Percentiles rank a stretch among this genome's conserved stretches.
Conservation (phyloP, 768 basidiomycete genomes). For the Mycena belliarum region DNA sequence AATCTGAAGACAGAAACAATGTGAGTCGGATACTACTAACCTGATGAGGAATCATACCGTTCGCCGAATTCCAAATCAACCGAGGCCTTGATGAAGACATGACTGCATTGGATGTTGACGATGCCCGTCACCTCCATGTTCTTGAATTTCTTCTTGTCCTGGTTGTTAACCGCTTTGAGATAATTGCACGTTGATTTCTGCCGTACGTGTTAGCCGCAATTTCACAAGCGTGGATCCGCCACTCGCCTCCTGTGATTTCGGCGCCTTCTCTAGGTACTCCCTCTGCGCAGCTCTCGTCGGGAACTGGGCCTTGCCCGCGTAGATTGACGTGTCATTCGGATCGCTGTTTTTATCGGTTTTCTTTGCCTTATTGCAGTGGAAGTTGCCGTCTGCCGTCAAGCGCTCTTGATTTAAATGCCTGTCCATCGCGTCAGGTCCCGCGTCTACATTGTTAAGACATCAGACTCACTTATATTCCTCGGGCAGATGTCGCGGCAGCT, state of each 20-base stretch:
- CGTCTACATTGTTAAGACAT: no score
- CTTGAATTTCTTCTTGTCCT: conserved; percentile 27
- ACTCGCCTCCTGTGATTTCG: neutral
- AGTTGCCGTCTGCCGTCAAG: no score
- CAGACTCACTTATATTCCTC: no score
- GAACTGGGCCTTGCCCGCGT: conserved; percentile 14
- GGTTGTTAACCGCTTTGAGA: conserved; percentile 25
- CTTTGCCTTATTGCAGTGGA: no score
- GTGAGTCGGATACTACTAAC: neutral
- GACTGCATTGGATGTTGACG: conserved; percentile 18
- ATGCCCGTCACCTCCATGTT: conserved; percentile 7
- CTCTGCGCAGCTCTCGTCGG: conserved; percentile 9
- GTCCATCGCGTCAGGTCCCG: no score
- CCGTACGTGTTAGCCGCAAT: neutral
- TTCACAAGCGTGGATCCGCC: neutral
- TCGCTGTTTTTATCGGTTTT: no score
- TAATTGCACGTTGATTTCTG: conserved; percentile 28
- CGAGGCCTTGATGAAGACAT: conserved; percentile 17
- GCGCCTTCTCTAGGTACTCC: conserved; percentile 8
- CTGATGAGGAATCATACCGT: neutral
- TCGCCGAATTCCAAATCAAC: conserved; percentile 24
- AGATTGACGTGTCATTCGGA: conserved; percentile 6
- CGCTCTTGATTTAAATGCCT: no score
- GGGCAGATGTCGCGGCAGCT: no score
- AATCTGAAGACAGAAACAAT: conserved; percentile 1